These are phyloP conservation scores for Trifolium repens DNA, from an alignment of 306 rosid genomes.

Conservation along the genomic window DNA sequence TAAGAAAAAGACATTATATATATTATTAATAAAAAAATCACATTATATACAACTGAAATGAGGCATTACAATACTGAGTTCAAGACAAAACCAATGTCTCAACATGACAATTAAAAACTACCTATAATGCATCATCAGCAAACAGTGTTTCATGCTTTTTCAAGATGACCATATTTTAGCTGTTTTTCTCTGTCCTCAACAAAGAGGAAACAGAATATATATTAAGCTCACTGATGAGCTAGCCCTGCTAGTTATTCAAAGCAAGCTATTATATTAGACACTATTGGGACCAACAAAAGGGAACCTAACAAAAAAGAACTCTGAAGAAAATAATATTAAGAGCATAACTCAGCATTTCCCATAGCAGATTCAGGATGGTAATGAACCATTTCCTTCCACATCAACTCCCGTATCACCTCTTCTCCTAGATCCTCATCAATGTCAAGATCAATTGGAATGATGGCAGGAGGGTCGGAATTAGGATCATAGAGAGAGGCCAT, in stretches of 20 bases:
- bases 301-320: constrained; percentile 23
- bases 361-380: constrained; percentile 76
- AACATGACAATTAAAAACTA: too few species aligned
- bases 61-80: too few species aligned
- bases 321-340: constrained; percentile 38
- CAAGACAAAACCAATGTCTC: too few species aligned
- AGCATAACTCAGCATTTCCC: constrained; percentile 48
- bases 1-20: too few species aligned
- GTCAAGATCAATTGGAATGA: constrained; percentile 88
- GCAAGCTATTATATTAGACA: constrained; percentile 50
- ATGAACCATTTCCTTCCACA: constrained; percentile 89
- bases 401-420: constrained; percentile 96
- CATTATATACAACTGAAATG: too few species aligned
- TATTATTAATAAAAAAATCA: too few species aligned
- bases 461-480: constrained; percentile 69
- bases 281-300: constrained; percentile 34
- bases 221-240: constrained; percentile 34
- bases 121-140: background rate
- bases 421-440: constrained; percentile 92
- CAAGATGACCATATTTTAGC: constrained; percentile 40
- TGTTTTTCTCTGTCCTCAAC: constrained; percentile 34
- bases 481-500: constrained; percentile 89
- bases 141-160: constrained; percentile 43
- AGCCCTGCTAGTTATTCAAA: constrained; percentile 48
- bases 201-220: constrained; percentile 43